phyloP scores from a whole-genome alignment of 2,329 filamentous ascomycete species.

The Cordyceps cateniannulata region DNA sequence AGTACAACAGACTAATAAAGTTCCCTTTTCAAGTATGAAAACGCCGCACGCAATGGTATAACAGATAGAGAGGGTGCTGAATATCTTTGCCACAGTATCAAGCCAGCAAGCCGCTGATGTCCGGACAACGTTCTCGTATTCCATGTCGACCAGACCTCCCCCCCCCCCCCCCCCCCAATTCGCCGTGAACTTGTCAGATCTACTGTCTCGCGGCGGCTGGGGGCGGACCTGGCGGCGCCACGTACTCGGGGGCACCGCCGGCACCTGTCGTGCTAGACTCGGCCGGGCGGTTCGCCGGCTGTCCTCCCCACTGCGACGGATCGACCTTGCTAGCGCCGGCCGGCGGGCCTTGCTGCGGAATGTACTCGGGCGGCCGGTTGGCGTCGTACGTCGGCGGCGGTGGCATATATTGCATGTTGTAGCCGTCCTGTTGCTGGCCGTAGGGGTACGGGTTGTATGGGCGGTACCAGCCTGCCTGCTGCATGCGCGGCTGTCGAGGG shows the following conservation, averaged over 20 bases:
- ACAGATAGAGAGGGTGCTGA: not conserved
- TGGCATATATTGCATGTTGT: conserved; percentile 47
- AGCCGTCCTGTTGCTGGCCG: conserved; percentile 20
- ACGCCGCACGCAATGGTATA: conserved; percentile 9
- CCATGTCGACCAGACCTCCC: not conserved
- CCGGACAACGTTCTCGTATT: not conserved
- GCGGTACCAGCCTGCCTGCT: conserved; percentile 43
- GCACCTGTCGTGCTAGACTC: conserved; percentile 19
- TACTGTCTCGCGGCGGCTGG: conserved; percentile 22
- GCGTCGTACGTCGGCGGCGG: conserved; percentile 55
- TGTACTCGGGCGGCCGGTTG: conserved; percentile 48
- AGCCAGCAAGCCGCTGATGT: not conserved
- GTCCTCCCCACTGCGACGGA: conserved; percentile 37
- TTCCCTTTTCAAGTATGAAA: not conserved
- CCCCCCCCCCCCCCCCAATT: too few relatives aligned
- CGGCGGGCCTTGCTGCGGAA: conserved; percentile 32
- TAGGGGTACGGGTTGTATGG: conserved; percentile 13
- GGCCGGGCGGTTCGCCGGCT: conserved; percentile 18
- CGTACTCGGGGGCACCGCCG: conserved; percentile 19
- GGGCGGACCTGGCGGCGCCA: conserved; percentile 44
- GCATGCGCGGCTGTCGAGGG: conserved; percentile 37
- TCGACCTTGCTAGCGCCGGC: conserved; percentile 47
- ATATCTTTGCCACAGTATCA: not conserved
- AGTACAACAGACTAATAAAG: not conserved
- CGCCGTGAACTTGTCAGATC: not conserved